Evolutionary conservation across 148 eudicot species (phyloP).

Genomic region (Gaultheria prostrata): DNA sequence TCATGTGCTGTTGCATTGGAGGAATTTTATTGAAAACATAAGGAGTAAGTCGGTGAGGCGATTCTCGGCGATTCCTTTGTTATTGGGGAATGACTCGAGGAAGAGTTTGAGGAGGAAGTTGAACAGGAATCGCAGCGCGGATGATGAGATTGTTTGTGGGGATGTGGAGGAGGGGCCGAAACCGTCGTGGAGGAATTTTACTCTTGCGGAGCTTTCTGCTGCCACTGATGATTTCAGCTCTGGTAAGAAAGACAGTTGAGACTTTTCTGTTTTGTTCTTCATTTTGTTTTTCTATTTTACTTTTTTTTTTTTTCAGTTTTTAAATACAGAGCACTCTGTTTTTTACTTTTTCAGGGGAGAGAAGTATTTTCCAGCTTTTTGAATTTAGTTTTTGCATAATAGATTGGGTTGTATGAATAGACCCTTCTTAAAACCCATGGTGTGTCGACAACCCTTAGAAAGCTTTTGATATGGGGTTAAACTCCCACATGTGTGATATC

Average conservation of each 20-base stretch:
- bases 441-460: not conserved
- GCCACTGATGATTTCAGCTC: conserved; percentile 70
- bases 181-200: conserved; percentile 84
- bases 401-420: not conserved
- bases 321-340: not conserved
- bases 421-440: not conserved
- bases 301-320: not conserved
- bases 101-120: conserved; percentile 45
- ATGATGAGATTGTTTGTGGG: conserved; percentile 38
- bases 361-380: not conserved
- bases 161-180: conserved; percentile 35
- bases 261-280: not conserved
- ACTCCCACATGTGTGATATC: not conserved
- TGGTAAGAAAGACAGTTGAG: conserved; percentile 35
- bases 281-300: not conserved
- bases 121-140: conserved; percentile 47
- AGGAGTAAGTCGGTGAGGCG: conserved; percentile 49
- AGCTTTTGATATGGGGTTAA: not conserved
- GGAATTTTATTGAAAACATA: conserved; percentile 42
- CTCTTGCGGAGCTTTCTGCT: conserved; percentile 49
- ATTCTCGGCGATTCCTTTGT: conserved; percentile 45
- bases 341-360: not conserved
- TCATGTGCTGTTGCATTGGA: conserved; percentile 39
- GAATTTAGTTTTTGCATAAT: not conserved
- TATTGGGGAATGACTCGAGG: conserved; percentile 40